Evolutionary conservation across 805 yeast genomes (phyloP).

Genomic region (Myxozyma mucilagina): DNA sequence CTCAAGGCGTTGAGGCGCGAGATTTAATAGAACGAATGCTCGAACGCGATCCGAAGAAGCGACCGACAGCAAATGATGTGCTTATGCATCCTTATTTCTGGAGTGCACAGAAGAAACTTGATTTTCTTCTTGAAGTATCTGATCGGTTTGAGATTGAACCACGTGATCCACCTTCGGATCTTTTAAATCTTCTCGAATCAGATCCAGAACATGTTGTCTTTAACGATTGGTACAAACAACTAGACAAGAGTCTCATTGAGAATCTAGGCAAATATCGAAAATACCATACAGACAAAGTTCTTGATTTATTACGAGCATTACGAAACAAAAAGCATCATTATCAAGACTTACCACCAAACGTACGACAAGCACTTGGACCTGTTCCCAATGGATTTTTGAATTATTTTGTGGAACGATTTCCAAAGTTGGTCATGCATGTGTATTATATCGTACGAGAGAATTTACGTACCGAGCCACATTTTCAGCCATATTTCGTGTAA

Average conservation of each 20-base stretch:
- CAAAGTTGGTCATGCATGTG: conserved; percentile 71
- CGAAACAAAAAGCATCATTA: conserved; percentile 94
- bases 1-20: conserved; percentile 60
- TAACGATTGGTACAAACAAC: conserved; percentile 73
- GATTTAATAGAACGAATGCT: conserved; percentile 78
- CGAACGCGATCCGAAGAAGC: conserved; percentile 55
- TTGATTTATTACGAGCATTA: conserved; percentile 85
- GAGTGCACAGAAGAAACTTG: conserved; percentile 70
- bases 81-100: conserved; percentile 89
- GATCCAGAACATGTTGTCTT: conserved; percentile 49
- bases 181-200: conserved; percentile 57
- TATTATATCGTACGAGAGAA: conserved; percentile 24
- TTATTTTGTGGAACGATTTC: conserved; percentile 75
- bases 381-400: conserved; percentile 81
- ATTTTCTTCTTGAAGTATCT: conserved; percentile 80
- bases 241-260: conserved; percentile 72
- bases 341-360: conserved; percentile 75
- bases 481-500: conserved; percentile 19
- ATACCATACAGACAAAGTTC: conserved; percentile 71
- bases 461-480: conserved; percentile 22
- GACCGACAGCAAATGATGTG: conserved; percentile 72
- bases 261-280: conserved; percentile 90
- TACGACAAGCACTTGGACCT: conserved; percentile 69
- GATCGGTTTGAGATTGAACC: conserved; percentile 87
- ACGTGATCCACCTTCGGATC: conserved; percentile 72